These are phyloP conservation scores for Naganishia vishniacii DNA, from an alignment of 768 basidiomycete genomes.

Conservation along the genomic window DNA sequence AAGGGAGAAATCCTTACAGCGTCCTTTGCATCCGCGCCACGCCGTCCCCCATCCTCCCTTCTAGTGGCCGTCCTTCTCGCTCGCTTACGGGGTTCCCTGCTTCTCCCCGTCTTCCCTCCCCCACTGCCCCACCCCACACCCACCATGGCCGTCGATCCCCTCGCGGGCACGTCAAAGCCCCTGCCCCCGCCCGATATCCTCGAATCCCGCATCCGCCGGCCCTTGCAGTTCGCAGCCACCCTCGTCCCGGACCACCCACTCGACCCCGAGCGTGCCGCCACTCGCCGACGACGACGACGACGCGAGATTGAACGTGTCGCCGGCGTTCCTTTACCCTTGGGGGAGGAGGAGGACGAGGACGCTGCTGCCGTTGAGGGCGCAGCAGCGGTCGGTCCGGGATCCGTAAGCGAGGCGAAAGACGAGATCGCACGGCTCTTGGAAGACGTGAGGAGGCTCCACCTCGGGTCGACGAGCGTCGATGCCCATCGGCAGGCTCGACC, in stretches of 20 bases:
- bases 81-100: too few relatives aligned
- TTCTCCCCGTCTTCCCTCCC: background rate
- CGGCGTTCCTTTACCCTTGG: constrained; percentile 4
- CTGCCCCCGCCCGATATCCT: constrained; percentile 9
- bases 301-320: constrained; percentile 13
- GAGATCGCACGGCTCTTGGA: constrained; percentile 6
- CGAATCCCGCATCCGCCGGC: constrained; percentile 13
- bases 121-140: background rate
- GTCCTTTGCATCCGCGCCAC: background rate
- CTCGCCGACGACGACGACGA: background rate
- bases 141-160: constrained; percentile 11
- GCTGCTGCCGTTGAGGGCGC: too few relatives aligned
- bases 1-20: too few relatives aligned
- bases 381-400: background rate
- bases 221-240: constrained; percentile 16
- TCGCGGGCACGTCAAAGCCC: constrained; percentile 15
- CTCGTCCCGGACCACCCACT: constrained; percentile 1
- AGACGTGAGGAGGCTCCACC: background rate
- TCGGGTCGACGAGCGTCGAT: background rate
- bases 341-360: background rate
- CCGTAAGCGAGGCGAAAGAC: constrained; percentile 16
- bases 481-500: background rate
- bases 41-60: background rate
- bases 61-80: too few relatives aligned
- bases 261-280: background rate